Conservation (phyloP, 305 asterid species). For the Fraxinus greggii region DNA sequence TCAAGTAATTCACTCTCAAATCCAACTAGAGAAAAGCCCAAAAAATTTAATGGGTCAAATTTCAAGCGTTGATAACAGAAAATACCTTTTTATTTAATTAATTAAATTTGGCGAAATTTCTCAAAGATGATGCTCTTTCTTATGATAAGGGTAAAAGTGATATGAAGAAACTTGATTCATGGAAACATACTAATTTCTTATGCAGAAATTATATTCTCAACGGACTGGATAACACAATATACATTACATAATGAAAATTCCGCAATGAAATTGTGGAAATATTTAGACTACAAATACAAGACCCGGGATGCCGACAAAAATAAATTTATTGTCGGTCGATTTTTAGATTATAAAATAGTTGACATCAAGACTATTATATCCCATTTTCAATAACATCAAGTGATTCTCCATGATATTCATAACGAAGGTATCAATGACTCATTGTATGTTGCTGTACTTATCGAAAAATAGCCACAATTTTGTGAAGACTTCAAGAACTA, state of each 20-base stretch:
- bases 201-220: background rate
- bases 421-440: background rate
- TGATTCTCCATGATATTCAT: background rate
- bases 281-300: background rate
- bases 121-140: background rate
- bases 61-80: too few relatives aligned
- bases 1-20: background rate
- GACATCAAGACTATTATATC: background rate
- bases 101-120: background rate
- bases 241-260: too few relatives aligned
- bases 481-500: background rate
- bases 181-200: background rate
- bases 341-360: background rate
- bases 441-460: background rate
- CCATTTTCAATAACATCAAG: background rate
- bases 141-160: background rate
- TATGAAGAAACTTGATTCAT: background rate
- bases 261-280: background rate
- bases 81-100: background rate
- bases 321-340: too few relatives aligned
- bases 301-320: background rate
- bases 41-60: too few relatives aligned
- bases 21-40: too few relatives aligned
- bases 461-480: background rate
- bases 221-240: background rate